Evolutionary conservation across 331 rosid species (phyloP), one percentile per base, ranked within the genome.

Genomic region (Cydonia oblonga): DNA sequence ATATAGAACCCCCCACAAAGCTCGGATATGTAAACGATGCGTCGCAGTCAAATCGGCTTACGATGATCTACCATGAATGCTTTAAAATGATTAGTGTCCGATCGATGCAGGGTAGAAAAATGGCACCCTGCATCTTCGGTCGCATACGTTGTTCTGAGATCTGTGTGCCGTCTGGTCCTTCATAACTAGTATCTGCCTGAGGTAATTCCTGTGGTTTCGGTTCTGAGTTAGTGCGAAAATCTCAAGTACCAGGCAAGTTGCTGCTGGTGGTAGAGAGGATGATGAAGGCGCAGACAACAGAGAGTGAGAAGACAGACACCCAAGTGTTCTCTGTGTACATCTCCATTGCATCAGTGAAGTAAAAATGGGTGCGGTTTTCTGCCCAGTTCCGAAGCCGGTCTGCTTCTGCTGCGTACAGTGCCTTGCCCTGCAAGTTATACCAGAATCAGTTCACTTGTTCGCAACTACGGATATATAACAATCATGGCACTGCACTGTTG

Each of bases 381-480:
- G 97, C 97, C 98, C 97, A 95, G 87, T 95, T 95, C 0, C 97
- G 89, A 22, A 95, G 86, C 14, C 98, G 81, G 75, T 89, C 96
- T 3, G 97, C 96, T 79, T 95, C 97, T 0, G 97, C 90, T 35
- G 97, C 89, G 65, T 95, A 89, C 66, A 91, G 77, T 58, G 97
- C 98, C 84, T 80, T 88, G 7, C 96, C 98, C 96, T 91, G 87
- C 81, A 84, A 83, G 56, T 67, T n/a, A 66, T 49, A 15, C 73
- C 60, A 69, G 53, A 69, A 49, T 68, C 70, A 70, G 59, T 67
- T 54, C 58, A 64, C 13, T 78, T 38, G 1, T 64, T 26, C 56
- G 24, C 33, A 32, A 44, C 52, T 40, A 12, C 46, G 46, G 46
- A 40, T 40, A 1, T 40, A 1, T 3, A 12, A 1, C 5, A 12